phyloP scores from a whole-genome alignment of 805 yeast species.

The Saccharomycopsis fodiens region DNA sequence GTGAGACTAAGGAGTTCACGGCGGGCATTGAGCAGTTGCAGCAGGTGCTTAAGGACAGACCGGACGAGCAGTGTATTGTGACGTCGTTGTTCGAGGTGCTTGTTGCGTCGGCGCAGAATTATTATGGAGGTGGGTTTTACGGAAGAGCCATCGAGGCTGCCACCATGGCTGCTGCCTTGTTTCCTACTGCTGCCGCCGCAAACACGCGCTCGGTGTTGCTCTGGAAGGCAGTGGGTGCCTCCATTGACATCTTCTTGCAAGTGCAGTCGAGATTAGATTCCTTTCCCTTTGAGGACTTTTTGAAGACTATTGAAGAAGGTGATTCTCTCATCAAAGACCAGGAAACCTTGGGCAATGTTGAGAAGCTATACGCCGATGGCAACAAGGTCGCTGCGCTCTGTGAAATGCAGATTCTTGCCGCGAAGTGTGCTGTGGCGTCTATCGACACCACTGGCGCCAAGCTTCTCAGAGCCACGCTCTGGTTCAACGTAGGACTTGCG shows the following conservation, averaged over 20 bases:
- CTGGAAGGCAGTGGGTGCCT: conserved; percentile 62
- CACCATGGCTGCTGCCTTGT: conserved; percentile 35
- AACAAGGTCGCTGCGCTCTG: conserved; percentile 1
- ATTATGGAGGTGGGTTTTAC: conserved; percentile 52
- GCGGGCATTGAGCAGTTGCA: conserved; percentile 46
- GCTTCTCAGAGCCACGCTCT: conserved; percentile 44
- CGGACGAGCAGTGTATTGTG: conserved; percentile 43
- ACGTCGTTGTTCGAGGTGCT: conserved; percentile 51
- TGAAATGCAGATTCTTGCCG: conserved; percentile 36
- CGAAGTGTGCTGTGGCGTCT: conserved; percentile 35
- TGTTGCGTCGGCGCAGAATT: conserved; percentile 44
- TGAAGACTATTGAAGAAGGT: conserved; percentile 22
- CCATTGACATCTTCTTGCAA: conserved; percentile 43
- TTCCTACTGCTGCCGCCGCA: conserved; percentile 31
- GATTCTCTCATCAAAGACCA: conserved; percentile 17
- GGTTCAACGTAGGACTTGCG: conserved; percentile 68
- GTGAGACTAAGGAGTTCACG: conserved; percentile 58
- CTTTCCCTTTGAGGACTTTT: conserved; percentile 41
- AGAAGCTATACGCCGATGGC: background rate
- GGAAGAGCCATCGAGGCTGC: conserved; percentile 39
- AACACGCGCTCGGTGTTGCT: conserved; percentile 39
- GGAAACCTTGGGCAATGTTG: background rate
- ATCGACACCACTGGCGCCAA: conserved; percentile 32
- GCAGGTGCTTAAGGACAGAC: conserved; percentile 34
- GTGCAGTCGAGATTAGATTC: conserved; percentile 46